Conservation (phyloP, 139 green algal species). For the Coelastrella sp. region DNA sequence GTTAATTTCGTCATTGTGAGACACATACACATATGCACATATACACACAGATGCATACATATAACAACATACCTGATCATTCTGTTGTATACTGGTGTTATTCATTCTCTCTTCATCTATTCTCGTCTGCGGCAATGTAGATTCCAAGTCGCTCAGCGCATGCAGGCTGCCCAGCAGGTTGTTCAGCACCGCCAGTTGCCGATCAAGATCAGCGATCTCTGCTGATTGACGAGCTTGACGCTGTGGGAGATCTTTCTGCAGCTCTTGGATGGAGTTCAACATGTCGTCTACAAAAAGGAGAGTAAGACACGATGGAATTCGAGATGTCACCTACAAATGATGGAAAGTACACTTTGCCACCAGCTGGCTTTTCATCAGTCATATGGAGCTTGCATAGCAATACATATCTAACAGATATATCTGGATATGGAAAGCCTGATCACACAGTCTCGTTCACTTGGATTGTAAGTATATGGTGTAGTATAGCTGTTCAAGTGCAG, state of each 20-base stretch:
- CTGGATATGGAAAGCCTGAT: no score
- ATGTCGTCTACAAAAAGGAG: neutral
- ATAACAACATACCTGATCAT: neutral
- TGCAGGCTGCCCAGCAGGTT: neutral
- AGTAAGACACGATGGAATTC: no score
- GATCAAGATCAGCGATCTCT: constrained; percentile 9
- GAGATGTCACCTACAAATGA: no score
- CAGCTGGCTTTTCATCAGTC: no score
- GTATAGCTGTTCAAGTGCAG: no score
- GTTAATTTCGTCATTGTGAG: neutral
- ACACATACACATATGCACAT: neutral
- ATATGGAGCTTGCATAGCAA: no score
- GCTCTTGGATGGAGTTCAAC: neutral
- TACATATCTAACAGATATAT: no score
- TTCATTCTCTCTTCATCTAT: neutral
- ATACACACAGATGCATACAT: neutral
- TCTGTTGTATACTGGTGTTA: neutral
- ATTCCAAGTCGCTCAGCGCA: neutral
- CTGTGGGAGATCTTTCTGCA: neutral
- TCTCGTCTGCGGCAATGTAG: constrained; percentile 18
- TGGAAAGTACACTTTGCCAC: no score
- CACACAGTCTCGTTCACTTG: no score
- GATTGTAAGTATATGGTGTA: no score
- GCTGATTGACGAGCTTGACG: neutral
- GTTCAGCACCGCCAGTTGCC: constrained; percentile 30